phyloP scores from a whole-genome alignment of 2,329 filamentous ascomycete genomes.

The Neonectria neomacrospora region DNA sequence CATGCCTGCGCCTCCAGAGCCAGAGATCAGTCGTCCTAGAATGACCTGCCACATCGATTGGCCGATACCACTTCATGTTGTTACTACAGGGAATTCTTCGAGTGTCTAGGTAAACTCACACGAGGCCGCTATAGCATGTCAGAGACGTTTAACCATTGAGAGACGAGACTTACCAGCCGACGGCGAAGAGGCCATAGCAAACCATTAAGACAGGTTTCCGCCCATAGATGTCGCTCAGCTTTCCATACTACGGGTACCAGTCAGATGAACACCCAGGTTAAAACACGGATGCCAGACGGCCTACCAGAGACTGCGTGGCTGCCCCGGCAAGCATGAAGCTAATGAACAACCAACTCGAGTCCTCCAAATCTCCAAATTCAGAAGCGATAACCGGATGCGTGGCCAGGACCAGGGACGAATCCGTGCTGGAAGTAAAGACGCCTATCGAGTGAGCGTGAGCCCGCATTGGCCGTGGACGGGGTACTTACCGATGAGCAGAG shows the following conservation, averaged over 20 bases:
- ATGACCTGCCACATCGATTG: constrained; percentile 61
- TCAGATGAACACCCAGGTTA: background rate
- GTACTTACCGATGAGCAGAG: constrained; percentile 31
- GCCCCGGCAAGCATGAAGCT: constrained; percentile 48
- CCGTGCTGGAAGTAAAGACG: constrained; percentile 74
- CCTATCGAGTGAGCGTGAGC: constrained; percentile 29
- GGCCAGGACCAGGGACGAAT: constrained; percentile 72
- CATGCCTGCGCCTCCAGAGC: constrained; percentile 63
- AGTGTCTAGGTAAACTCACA: constrained; percentile 22
- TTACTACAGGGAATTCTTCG: background rate
- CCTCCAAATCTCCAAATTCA: constrained; percentile 66
- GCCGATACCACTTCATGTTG: constrained; percentile 50
- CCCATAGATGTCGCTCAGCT: constrained; percentile 46
- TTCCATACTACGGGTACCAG: constrained; percentile 38
- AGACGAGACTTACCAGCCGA: constrained; percentile 51
- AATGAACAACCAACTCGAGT: constrained; percentile 58
- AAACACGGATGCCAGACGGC: background rate
- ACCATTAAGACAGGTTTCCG: constrained; percentile 41
- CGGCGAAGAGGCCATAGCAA: constrained; percentile 44
- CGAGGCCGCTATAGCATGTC: constrained; percentile 21
- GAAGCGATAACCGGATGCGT: constrained; percentile 72
- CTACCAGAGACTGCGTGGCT: constrained; percentile 56
- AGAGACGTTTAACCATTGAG: background rate
- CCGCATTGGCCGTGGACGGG: background rate
- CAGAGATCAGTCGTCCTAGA: constrained; percentile 62